phyloP scores from a whole-genome alignment of 306 rosid species.

The Dalbergia oliveri region DNA sequence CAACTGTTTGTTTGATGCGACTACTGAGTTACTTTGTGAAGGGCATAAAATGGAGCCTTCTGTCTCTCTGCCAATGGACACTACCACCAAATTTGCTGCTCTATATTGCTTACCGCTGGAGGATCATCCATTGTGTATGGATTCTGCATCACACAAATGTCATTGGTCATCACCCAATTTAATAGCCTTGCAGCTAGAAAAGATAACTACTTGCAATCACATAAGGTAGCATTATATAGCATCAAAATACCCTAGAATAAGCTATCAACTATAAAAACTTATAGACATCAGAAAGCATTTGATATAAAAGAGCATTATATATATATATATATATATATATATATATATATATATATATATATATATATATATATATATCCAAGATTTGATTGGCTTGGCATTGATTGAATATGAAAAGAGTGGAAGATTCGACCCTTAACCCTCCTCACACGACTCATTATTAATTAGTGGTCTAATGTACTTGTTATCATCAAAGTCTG shows the following conservation, averaged over 20 bases:
- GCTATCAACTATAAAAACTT: not conserved
- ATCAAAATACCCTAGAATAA: not conserved
- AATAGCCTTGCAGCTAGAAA: not conserved
- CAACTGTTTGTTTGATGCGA: conserved; percentile 73
- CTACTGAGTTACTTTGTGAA: conserved; percentile 53
- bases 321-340: not conserved
- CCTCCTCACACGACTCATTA: not conserved
- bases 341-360: not conserved
- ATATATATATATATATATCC: not conserved
- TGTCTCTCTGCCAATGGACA: conserved; percentile 66
- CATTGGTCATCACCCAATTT: not conserved
- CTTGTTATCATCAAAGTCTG: not conserved
- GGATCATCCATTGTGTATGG: conserved; percentile 58
- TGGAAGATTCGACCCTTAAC: not conserved
- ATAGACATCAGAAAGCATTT: too few species aligned
- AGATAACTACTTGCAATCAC: not conserved
- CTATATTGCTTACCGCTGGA: conserved; percentile 75
- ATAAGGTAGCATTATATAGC: not conserved
- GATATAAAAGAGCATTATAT: not conserved
- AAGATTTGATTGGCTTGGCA: not conserved
- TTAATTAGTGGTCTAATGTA: not conserved
- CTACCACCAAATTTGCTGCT: conserved; percentile 70
- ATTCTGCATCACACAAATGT: conserved; percentile 47
- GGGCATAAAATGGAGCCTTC: conserved; percentile 73
- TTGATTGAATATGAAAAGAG: not conserved